phyloP scores from a whole-genome alignment of 1,139 yeast species.

The Casaregolazyma suthepensis region DNA sequence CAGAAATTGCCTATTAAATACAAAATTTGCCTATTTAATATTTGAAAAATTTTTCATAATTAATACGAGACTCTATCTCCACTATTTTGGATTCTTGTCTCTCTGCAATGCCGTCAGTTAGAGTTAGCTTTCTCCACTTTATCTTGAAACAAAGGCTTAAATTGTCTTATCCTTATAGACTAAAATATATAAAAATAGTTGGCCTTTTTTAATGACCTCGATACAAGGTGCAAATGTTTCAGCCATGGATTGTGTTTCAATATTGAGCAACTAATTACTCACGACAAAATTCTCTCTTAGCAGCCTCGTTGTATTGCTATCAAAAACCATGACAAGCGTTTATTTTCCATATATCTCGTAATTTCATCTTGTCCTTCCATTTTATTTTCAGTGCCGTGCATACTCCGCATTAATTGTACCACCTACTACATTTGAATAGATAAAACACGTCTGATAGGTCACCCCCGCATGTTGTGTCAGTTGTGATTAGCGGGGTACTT shows the following conservation, averaged over 20 bases:
- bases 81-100: too few species aligned
- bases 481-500: not conserved
- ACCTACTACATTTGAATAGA: not conserved
- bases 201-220: not conserved
- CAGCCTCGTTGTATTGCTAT: too few species aligned
- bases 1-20: not conserved
- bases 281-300: too few species aligned
- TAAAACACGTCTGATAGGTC: not conserved
- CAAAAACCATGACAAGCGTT: too few species aligned
- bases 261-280: too few species aligned
- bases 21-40: too few species aligned
- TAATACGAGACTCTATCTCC: not conserved
- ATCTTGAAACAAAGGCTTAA: not conserved
- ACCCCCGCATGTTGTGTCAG: not conserved
- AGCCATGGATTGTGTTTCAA: not conserved
- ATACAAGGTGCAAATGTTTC: not conserved
- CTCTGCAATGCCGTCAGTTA: not conserved
- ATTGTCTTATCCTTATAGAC: not conserved
- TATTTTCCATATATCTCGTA: not conserved
- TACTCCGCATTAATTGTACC: not conserved
- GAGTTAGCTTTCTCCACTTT: not conserved
- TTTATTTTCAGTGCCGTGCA: not conserved
- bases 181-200: too few species aligned
- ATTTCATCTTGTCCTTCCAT: not conserved
- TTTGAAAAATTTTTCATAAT: too few species aligned